phyloP scores from a whole-genome alignment of 2,329 filamentous ascomycete genomes.

The Elsinoe fawcettii region DNA sequence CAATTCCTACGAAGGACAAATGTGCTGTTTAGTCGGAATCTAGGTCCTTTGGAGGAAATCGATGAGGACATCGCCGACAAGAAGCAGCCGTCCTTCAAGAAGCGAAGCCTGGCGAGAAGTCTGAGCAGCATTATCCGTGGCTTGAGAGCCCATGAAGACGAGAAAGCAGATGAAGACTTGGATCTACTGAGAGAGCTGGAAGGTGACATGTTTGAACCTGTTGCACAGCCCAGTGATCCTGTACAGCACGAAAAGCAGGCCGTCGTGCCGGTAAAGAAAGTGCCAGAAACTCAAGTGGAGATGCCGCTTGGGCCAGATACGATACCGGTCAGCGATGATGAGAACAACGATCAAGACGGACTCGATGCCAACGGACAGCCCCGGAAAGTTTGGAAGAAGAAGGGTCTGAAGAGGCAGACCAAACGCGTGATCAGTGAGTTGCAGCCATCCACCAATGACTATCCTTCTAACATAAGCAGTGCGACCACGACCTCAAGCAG shows the following conservation, averaged over 20 bases:
- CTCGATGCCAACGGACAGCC: slow-evolving; percentile 52
- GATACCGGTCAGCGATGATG: slow-evolving; percentile 50
- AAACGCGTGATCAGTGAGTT: slow-evolving; percentile 50
- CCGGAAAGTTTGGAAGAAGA: slow-evolving; percentile 67
- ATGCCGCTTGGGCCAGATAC: slow-evolving; percentile 42
- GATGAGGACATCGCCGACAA: slow-evolving; percentile 39
- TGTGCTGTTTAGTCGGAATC: slow-evolving; percentile 26
- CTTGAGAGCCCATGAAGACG: slow-evolving; percentile 62
- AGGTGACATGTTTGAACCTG: slow-evolving; percentile 21
- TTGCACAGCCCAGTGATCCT: slow-evolving; percentile 23
- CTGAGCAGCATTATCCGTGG: slow-evolving; percentile 67
- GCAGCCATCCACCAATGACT: not conserved
- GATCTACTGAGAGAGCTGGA: slow-evolving; percentile 69
- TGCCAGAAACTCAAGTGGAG: slow-evolving; percentile 29
- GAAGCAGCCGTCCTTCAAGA: slow-evolving; percentile 34
- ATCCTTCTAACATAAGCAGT: slow-evolving; percentile 11
- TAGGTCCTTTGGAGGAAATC: slow-evolving; percentile 52
- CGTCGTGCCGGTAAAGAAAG: slow-evolving; percentile 17
- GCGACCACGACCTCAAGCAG: slow-evolving; percentile 9
- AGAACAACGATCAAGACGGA: slow-evolving; percentile 31
- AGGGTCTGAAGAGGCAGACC: slow-evolving; percentile 73
- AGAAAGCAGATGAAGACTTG: slow-evolving; percentile 62
- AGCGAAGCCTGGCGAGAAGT: slow-evolving; percentile 51
- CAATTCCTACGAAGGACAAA: slow-evolving; percentile 56
- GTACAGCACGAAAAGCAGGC: slow-evolving; percentile 19